Base-by-base conservation (phyloP, 2,329 filamentous ascomycete genomes). In the Fusarium pilosicola region DNA sequence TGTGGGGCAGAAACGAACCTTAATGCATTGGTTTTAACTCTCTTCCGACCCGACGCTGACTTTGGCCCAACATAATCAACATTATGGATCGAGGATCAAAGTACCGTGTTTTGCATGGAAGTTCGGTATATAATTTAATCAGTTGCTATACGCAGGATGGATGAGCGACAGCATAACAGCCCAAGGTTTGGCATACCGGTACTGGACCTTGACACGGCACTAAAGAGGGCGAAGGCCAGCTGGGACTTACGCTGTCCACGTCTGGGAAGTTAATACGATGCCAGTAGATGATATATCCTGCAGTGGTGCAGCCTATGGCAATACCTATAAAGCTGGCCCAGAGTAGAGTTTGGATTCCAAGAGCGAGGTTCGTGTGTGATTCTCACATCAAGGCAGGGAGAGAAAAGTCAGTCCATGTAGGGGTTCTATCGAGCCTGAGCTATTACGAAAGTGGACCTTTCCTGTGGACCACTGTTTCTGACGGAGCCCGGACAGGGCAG, bases 1-100 rank as follows among this genome's bases (percentile, higher is more conserved):
- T 59, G 67, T 65, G 67, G 67, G 67, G 51, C 41, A 28, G 46
- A 34, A 38, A 55, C 52, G 32, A 42, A 70, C 66, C 60, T 70
- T 70, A 39, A 36, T 28, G 10, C 12, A n/a, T 17, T 20, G 38
- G 52, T 26, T 59, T 32, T 38, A 42, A 52, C 45, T 32, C 41
- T 69, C 32, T 28, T 56, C 24, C 45, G 28, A 28, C 38, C 45
- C 18, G 42, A 36, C 20, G 14, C 20, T 30, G 44, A 36, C 42
- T 61, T 54, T 55, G 32, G 38, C 32, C 48, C n/a, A 24, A 18
- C 30, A 51, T 51, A 24, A 24, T 26, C 48, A 24, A 41, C 17
- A 49, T 58, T 22, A 45, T 65, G 36, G 12, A 54, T 26, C n/a
- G 39, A 22, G 38, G 34, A 22, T 68, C 18, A 42, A 18, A 18